Conservation (phyloP, 805 yeast genomes). For the Candida lessepsii region DNA sequence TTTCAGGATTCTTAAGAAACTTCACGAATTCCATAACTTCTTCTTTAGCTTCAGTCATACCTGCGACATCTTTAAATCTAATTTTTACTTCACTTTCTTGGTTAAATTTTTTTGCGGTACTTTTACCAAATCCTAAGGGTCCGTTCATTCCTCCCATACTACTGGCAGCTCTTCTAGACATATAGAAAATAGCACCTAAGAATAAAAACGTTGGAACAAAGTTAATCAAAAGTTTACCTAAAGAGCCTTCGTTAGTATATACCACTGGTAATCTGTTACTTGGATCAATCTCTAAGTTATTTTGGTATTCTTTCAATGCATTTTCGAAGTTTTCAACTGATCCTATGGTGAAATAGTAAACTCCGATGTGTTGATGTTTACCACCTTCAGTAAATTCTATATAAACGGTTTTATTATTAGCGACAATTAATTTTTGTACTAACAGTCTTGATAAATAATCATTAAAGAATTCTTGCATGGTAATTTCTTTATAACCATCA, state of each 20-base stretch:
- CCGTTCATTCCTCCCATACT: constrained; percentile 59
- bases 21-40: constrained; percentile 98
- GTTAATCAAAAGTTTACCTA: constrained; percentile 62
- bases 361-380: constrained; percentile 43
- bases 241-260: constrained; percentile 69
- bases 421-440: constrained; percentile 71
- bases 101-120: constrained; percentile 87
- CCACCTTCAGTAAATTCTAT: constrained; percentile 66
- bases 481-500: constrained; percentile 49
- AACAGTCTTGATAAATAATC: constrained; percentile 72
- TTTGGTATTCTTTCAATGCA: constrained; percentile 72
- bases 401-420: constrained; percentile 73
- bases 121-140: constrained; percentile 79
- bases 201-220: constrained; percentile 86
- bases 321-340: constrained; percentile 86
- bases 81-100: constrained; percentile 88
- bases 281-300: constrained; percentile 58
- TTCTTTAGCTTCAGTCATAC: constrained; percentile 93
- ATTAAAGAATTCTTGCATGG: constrained; percentile 89
- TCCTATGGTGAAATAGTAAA: constrained; percentile 69
- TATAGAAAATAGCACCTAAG: constrained; percentile 84
- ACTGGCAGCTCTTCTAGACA: constrained; percentile 59
- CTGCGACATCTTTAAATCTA: constrained; percentile 93
- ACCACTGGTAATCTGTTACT: constrained; percentile 76
- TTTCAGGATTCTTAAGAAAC: constrained; percentile 84